Conservation (phyloP, 2,329 filamentous ascomycete genomes). For the Xylogone sp. region DNA sequence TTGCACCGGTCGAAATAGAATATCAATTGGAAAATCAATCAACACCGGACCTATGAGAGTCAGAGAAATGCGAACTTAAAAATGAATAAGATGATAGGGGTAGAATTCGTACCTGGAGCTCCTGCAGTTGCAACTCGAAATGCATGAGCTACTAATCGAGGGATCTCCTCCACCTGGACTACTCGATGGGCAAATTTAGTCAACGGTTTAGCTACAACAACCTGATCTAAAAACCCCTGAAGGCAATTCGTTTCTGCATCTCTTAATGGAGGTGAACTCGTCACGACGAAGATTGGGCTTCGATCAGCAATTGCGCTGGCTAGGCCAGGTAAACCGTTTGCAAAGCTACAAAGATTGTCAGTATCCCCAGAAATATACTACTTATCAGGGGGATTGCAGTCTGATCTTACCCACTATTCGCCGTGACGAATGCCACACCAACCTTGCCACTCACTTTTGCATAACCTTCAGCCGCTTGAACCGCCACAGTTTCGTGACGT, state of each 20-base stretch:
- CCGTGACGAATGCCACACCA: conserved; percentile 43
- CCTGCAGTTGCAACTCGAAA: conserved; percentile 35
- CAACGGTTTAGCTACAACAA: conserved; percentile 37
- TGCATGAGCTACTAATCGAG: conserved; percentile 39
- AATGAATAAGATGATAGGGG: not conserved
- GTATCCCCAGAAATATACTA: no score
- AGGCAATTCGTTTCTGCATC: conserved; percentile 43
- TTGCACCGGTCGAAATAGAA: conserved; percentile 38
- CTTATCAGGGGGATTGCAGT: no score
- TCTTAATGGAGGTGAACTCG: conserved; percentile 38
- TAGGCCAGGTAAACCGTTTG: conserved; percentile 40
- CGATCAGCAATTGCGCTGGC: conserved; percentile 36
- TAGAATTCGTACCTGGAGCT: conserved; percentile 25
- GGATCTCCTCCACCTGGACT: conserved; percentile 39
- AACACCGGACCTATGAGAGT: conserved; percentile 26
- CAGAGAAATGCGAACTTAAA: not conserved
- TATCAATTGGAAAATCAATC: conserved; percentile 35
- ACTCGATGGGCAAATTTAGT: conserved; percentile 43
- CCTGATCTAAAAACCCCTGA: conserved; percentile 43
- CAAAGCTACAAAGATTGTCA: conserved; percentile 30
- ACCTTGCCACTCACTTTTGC: conserved; percentile 38
- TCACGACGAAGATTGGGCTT: conserved; percentile 40
- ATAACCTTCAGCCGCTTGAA: conserved; percentile 44
- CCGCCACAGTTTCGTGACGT: conserved; percentile 42
- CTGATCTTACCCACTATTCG: conserved; percentile 45